These are phyloP conservation scores for Botryotinia calthae DNA, from an alignment of 2,329 filamentous ascomycete genomes.

Conservation along the genomic window DNA sequence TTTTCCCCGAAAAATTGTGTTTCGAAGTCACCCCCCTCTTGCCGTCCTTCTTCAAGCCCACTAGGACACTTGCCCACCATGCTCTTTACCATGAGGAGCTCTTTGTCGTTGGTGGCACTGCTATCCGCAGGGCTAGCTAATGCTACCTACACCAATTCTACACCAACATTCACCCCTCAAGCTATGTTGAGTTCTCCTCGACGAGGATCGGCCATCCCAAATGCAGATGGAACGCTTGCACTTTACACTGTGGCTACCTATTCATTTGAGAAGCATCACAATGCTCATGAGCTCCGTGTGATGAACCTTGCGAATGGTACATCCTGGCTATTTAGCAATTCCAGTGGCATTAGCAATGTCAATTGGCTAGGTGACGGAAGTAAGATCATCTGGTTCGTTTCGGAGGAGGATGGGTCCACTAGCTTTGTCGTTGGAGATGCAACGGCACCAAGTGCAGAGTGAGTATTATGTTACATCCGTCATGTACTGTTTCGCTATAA, in stretches of 20 bases:
- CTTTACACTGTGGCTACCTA: constrained; percentile 73
- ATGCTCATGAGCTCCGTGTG: constrained; percentile 52
- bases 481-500: background rate
- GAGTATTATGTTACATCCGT: constrained; percentile 11
- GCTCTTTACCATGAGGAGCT: constrained; percentile 20
- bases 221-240: constrained; percentile 60
- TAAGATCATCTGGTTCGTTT: constrained; percentile 29
- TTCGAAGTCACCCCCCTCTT: background rate
- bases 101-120: constrained; percentile 8
- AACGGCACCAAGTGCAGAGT: constrained; percentile 26
- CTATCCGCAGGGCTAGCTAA: constrained; percentile 16
- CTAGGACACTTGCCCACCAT: constrained; percentile 1
- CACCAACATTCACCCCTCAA: constrained; percentile 61
- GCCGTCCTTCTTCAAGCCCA: background rate
- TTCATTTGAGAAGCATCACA: constrained; percentile 69
- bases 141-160: constrained; percentile 20
- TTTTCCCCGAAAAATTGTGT: background rate
- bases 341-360: constrained; percentile 30
- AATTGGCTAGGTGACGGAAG: constrained; percentile 32
- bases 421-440: constrained; percentile 32
- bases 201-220: constrained; percentile 66
- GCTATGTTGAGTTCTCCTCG: constrained; percentile 73
- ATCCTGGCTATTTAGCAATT: constrained; percentile 30
- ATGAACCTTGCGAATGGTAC: constrained; percentile 55
- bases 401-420: constrained; percentile 32